Percentiles rank a stretch among this genome's conserved stretches.
These are phyloP conservation scores for Maudiozyma turicensis DNA, from an alignment of 805 yeast genomes.

Conservation along the genomic window DNA sequence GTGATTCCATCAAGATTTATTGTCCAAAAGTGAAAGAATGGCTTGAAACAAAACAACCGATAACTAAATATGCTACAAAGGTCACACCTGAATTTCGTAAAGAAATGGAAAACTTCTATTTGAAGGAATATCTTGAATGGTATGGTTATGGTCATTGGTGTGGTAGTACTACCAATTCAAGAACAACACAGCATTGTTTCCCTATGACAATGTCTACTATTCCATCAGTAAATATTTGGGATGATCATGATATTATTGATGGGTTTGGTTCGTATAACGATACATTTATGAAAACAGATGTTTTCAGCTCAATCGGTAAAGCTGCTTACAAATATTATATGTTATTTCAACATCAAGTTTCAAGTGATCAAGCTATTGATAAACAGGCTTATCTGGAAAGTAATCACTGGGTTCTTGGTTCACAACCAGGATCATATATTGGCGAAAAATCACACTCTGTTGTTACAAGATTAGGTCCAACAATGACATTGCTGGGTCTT, in stretches of 20 bases:
- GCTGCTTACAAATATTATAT: conserved; percentile 78
- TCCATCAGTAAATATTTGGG: conserved; percentile 79
- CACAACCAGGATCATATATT: conserved; percentile 50
- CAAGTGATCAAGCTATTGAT: conserved; percentile 34
- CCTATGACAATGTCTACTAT: conserved; percentile 74
- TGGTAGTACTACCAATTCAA: conserved; percentile 46
- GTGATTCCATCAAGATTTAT: conserved; percentile 64
- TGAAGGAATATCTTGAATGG: conserved; percentile 74
- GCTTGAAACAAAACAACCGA: conserved; percentile 42
- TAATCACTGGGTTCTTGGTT: conserved; percentile 55
- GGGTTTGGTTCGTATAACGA: conserved; percentile 89
- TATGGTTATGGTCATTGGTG: conserved; percentile 84
- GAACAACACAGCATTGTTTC: conserved; percentile 54
- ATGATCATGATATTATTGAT: conserved; percentile 94
- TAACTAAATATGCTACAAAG: conserved; percentile 35
- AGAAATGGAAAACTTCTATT: conserved; percentile 57
- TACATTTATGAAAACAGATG: conserved; percentile 58
- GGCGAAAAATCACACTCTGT: conserved; percentile 55
- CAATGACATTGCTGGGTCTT: conserved; percentile 63
- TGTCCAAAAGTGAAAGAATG: conserved; percentile 49
- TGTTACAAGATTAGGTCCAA: conserved; percentile 64
- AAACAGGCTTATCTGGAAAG: conserved; percentile 30
- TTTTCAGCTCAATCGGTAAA: conserved; percentile 64
- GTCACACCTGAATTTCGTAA: conserved; percentile 38
- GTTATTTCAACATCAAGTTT: conserved; percentile 82